These are phyloP conservation scores for Rhynchospora tenuis DNA, from an alignment of 176 grass and related monocot genomes.

Conservation along the genomic window DNA sequence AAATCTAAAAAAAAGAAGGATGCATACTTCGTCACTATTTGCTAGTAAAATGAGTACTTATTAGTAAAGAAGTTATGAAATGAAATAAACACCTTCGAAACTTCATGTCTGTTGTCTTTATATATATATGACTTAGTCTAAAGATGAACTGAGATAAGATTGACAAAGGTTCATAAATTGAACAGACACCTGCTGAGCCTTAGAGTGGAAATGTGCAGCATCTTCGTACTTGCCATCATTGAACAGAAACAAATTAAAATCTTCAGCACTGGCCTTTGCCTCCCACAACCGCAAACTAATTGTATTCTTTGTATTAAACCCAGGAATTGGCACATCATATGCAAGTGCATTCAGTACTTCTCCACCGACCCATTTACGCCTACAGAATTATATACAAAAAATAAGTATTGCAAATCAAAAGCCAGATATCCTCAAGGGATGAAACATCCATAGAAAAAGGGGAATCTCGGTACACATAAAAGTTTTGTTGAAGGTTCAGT, in stretches of 20 bases:
- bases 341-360: slow-evolving; percentile 80
- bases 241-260: slow-evolving; percentile 95
- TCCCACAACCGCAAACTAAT: slow-evolving; percentile 98
- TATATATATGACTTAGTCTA: not conserved
- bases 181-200: slow-evolving; percentile 71
- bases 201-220: slow-evolving; percentile 81
- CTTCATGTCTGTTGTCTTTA: not conserved
- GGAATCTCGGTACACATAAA: not conserved
- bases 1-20: slow-evolving; percentile 43
- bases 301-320: slow-evolving; percentile 94
- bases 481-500: no score
- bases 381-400: slow-evolving; percentile 27
- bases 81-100: not conserved
- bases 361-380: slow-evolving; percentile 84
- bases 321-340: slow-evolving; percentile 97
- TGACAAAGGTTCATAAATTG: not conserved
- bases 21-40: not conserved
- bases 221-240: slow-evolving; percentile 88
- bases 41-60: not conserved
- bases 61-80: not conserved
- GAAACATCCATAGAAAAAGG: not conserved
- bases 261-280: slow-evolving; percentile 67
- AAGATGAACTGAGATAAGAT: slow-evolving; percentile 3
- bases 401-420: not conserved
- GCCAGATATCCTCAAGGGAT: not conserved